Evolutionary conservation across 257 asterid genomes (phyloP).

Genomic region (Scutellaria galericulata): DNA sequence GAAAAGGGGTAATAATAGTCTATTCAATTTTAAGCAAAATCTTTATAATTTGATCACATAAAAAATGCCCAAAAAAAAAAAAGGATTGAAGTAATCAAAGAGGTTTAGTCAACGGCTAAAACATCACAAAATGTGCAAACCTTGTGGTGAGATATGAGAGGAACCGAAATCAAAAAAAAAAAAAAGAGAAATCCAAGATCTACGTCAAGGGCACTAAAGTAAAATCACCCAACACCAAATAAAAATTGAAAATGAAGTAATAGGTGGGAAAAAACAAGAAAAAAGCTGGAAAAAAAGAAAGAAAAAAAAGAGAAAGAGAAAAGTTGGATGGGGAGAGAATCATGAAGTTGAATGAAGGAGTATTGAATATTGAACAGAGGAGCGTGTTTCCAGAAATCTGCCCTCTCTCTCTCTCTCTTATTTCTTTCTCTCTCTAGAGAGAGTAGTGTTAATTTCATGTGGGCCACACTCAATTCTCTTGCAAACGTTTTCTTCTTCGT

Average conservation of each 20-base stretch:
- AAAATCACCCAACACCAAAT: constrained; percentile 2
- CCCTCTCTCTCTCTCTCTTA: constrained; percentile 27
- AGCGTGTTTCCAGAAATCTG: constrained; percentile 59
- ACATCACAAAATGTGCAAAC: constrained; percentile 24
- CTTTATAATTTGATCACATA: not conserved
- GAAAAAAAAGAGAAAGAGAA: not conserved
- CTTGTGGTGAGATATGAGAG: constrained; percentile 15
- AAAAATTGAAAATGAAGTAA: constrained; percentile 38
- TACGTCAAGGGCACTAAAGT: constrained; percentile 30
- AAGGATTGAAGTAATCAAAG: not conserved
- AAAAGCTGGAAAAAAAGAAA: not conserved
- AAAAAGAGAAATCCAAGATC: not conserved
- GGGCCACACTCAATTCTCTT: constrained; percentile 43
- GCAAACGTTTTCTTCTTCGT: constrained; percentile 39
- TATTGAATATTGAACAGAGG: constrained; percentile 51
- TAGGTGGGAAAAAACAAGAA: constrained; percentile 37
- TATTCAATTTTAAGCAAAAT: not conserved
- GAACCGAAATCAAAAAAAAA: not conserved
- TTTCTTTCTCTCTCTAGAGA: constrained; percentile 11
- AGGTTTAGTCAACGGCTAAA: not conserved
- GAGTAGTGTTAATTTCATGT: constrained; percentile 45
- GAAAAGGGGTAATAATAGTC: not conserved
- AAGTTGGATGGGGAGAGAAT: constrained; percentile 42
- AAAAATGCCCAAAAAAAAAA: not conserved
- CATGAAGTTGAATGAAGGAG: constrained; percentile 40